phyloP scores from a whole-genome alignment of 768 basidiomycete species.

The Crepidotus variabilis region DNA sequence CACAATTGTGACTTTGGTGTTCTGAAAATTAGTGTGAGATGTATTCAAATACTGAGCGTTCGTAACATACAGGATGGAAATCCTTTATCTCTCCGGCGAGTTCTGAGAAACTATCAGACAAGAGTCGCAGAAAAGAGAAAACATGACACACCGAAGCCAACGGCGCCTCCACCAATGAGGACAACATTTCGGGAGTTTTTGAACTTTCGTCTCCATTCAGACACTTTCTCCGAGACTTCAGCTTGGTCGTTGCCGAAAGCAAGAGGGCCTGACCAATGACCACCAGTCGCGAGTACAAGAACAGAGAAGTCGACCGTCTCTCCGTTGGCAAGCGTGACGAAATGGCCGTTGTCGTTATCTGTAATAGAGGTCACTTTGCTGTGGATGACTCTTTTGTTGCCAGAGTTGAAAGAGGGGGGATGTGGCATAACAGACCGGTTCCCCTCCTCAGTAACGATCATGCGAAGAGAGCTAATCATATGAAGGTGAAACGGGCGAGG shows the following conservation, averaged over 20 bases:
- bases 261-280: conserved; percentile 47
- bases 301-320: conserved; percentile 47
- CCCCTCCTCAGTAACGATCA: conserved; percentile 43
- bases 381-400: conserved; percentile 43
- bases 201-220: conserved; percentile 29
- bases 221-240: conserved; percentile 22
- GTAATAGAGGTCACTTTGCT: conserved; percentile 31
- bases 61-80: conserved; percentile 29
- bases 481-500: conserved; percentile 46
- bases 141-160: conserved; percentile 38
- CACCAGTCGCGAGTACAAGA: conserved; percentile 60
- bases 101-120: conserved; percentile 20
- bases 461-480: conserved; percentile 49
- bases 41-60: background rate
- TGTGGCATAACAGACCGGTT: conserved; percentile 45
- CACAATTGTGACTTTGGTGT: conserved; percentile 59
- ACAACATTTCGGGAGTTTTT: conserved; percentile 38
- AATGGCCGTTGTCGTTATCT: conserved; percentile 18
- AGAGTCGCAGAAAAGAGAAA: background rate
- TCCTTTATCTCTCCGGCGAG: conserved; percentile 39
- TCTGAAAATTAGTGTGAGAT: conserved; percentile 26
- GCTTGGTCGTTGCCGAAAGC: conserved; percentile 35
- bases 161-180: conserved; percentile 53
- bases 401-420: conserved; percentile 43
- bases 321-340: conserved; percentile 46